Percentiles rank a stretch among this genome's conserved stretches.
These are phyloP conservation scores for Candida nanaspora DNA, from an alignment of 805 yeast genomes.

Conservation along the genomic window DNA sequence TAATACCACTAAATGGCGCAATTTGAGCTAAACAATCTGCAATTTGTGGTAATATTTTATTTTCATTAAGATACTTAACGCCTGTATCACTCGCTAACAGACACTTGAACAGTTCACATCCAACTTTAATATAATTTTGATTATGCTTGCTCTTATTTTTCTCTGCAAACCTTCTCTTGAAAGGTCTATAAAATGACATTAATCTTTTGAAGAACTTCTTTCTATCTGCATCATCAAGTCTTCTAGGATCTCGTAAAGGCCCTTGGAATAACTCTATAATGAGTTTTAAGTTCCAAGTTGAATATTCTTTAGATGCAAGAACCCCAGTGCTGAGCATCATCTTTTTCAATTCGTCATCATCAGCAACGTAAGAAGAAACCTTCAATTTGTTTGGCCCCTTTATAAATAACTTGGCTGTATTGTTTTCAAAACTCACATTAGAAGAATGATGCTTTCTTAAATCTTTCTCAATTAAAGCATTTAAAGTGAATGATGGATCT, in stretches of 20 bases:
- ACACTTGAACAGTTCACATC: constrained; percentile 65
- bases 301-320: constrained; percentile 66
- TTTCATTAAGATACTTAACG: constrained; percentile 53
- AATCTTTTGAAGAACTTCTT: constrained; percentile 80
- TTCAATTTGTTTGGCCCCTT: constrained; percentile 12
- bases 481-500: constrained; percentile 20
- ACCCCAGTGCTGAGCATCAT: constrained; percentile 66
- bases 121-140: constrained; percentile 58
- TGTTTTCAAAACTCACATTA: constrained; percentile 7
- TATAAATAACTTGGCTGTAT: constrained; percentile 14
- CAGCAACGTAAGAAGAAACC: constrained; percentile 25
- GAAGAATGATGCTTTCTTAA: constrained; percentile 16
- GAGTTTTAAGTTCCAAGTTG: constrained; percentile 84
- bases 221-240: constrained; percentile 69
- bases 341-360: constrained; percentile 61
- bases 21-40: constrained; percentile 85
- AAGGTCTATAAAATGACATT: constrained; percentile 84
- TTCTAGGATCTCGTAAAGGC: constrained; percentile 63
- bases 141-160: constrained; percentile 43
- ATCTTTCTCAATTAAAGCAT: constrained; percentile 21
- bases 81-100: constrained; percentile 62
- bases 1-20: constrained; percentile 72
- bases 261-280: constrained; percentile 72
- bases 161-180: constrained; percentile 71
- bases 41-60: constrained; percentile 78